Evolutionary conservation across 148 eudicot genomes (phyloP), one percentile per base, ranked within the genome.

Genomic region (Dysphania ambrosioides): DNA sequence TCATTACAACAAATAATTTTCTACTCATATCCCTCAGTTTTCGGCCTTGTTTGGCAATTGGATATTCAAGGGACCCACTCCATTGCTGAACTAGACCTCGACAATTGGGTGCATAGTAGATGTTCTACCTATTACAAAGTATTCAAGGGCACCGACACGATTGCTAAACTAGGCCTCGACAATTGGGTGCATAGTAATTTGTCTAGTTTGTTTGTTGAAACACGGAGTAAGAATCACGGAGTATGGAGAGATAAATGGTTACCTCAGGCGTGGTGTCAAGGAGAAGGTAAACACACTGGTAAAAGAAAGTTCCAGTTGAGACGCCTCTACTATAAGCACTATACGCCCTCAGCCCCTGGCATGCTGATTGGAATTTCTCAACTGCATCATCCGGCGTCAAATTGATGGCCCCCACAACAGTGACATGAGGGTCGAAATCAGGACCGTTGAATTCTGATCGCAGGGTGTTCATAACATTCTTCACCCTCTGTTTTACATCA

Each of bases 401-500:
- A 31, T 21, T 69, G 24, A 88, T 79, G 49, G 95, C 87, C 12
- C 98, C 97, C 30, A 93, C 91, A 26, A 91, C 85, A 7, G 98
- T 93, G 63, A 91, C 91, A 82, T 93, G 97, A 19, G 98, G 97
- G 38, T 93, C 93, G 56, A 91, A 93, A 68, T 88, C 83, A n/a
- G 98, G 95, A 42, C 87, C 98, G 27, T 81, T 83, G 79, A 88
- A 91, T 74, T 93, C 91, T n/a, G 87, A 87, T 75, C 93, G 63
- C 61, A 93, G 90, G 29, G 77, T 82, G 0, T 36, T 41, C 98
- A 93, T 93, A 74, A 93, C 36, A 56, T 88, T 89, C 86, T 88
- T 93, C 27, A 87, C 81, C 79, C 91, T 78, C 23, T 78, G 76
- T 63, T 65, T 81, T 26, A 89, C 80, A 12, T 88, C 89, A 21